A percentile compares a stretch with the other conserved stretches of the same genome.
Evolutionary conservation across 164 flowering plant species (phyloP).

Genomic region (Macadamia tetraphylla): DNA sequence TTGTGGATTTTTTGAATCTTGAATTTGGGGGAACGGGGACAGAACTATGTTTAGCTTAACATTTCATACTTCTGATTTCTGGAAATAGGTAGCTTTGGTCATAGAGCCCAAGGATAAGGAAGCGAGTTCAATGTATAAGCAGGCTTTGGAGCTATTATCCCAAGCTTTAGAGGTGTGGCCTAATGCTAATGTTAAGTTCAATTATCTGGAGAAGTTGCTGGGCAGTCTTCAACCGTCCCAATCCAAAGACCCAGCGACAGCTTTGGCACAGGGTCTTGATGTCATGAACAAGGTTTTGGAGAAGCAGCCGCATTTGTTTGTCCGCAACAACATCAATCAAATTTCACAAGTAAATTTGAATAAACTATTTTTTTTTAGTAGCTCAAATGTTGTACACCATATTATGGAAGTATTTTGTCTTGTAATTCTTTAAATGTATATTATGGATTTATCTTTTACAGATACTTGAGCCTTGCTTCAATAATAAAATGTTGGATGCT

Average conservation of each 20-base stretch:
- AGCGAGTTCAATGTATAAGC: constrained; percentile 87
- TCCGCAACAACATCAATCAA: constrained; percentile 88
- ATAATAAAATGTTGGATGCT: constrained; percentile 82
- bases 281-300: constrained; percentile 98
- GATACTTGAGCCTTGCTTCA: constrained; percentile 98
- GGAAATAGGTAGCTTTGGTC: constrained; percentile 80
- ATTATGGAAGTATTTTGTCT: background rate
- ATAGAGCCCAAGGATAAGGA: constrained; percentile 98
- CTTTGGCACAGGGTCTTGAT: constrained; percentile 97
- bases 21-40: no score
- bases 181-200: constrained; percentile 94
- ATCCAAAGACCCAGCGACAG: constrained; percentile 95
- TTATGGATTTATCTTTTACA: constrained; percentile 19
- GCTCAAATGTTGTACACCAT: constrained; percentile 2
- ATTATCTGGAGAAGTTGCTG: constrained; percentile 89
- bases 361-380: background rate
- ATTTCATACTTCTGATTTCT: constrained; percentile 1
- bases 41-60: background rate
- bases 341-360: constrained; percentile 66
- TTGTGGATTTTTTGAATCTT: no score
- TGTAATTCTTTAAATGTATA: background rate
- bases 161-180: constrained; percentile 99
- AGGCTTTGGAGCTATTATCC: constrained; percentile 86
- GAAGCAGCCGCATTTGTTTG: constrained; percentile 95
- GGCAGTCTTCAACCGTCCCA: constrained; percentile 88